Percentiles rank a stretch among this genome's conserved stretches.
These are phyloP conservation scores for Cercospora janseana DNA, from an alignment of 2,329 filamentous ascomycete genomes.

Conservation along the genomic window DNA sequence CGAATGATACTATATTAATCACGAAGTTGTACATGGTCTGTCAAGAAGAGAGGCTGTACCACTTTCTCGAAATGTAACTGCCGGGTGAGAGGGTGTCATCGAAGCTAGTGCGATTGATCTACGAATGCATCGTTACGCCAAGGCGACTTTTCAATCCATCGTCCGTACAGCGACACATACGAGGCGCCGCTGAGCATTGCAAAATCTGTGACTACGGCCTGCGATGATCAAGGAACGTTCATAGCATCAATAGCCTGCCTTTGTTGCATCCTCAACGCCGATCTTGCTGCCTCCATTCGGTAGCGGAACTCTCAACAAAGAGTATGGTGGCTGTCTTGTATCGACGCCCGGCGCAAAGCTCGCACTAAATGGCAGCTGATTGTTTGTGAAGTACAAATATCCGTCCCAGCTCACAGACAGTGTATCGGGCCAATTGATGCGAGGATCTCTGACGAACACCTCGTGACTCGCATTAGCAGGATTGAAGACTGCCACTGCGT, in stretches of 20 bases:
- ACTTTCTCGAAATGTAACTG: background rate
- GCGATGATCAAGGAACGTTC: too few relatives aligned
- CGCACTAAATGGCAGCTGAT: conserved; percentile 46
- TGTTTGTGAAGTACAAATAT: conserved; percentile 55
- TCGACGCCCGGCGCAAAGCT: conserved; percentile 45
- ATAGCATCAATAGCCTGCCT: conserved; percentile 1
- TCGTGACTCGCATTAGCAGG: conserved; percentile 45
- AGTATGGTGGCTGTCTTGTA: conserved; percentile 45
- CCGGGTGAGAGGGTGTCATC: background rate
- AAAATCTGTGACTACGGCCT: too few relatives aligned
- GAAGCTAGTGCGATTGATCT: too few relatives aligned
- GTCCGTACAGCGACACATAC: too few relatives aligned
- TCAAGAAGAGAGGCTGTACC: background rate
- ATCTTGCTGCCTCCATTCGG: conserved; percentile 45
- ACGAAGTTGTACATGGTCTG: background rate
- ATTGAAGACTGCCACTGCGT: conserved; percentile 50
- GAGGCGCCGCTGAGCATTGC: too few relatives aligned
- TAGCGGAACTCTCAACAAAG: conserved; percentile 44
- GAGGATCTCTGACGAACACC: conserved; percentile 48
- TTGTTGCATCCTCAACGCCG: conserved; percentile 7
- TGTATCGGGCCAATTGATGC: conserved; percentile 54
- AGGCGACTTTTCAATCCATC: too few relatives aligned
- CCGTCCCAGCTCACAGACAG: conserved; percentile 43
- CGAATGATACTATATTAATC: conserved; percentile 2
- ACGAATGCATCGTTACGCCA: too few relatives aligned